Percentiles rank a stretch among this genome's conserved stretches.
Evolutionary conservation across 768 basidiomycete genomes (phyloP).

Genomic region (Boletales sp.): DNA sequence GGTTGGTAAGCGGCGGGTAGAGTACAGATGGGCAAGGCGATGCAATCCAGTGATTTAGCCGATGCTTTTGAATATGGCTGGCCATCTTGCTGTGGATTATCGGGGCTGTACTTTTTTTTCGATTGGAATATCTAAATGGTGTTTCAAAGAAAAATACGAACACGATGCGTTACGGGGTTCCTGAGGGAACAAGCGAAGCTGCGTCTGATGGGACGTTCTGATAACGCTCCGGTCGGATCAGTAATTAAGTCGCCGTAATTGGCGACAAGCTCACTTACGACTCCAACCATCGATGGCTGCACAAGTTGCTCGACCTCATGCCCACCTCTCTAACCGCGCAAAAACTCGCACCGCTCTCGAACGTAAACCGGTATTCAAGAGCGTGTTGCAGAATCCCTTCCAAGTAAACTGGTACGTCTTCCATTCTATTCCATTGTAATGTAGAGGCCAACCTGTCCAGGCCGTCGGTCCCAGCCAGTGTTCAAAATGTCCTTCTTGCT

Average conservation of each 20-base stretch:
- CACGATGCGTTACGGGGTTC: too few relatives aligned
- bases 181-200: too few relatives aligned
- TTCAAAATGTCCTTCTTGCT: slow-evolving; percentile 60
- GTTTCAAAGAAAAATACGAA: too few relatives aligned
- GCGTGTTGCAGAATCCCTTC: slow-evolving; percentile 71
- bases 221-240: too few relatives aligned
- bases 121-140: too few relatives aligned
- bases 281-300: slow-evolving; percentile 35
- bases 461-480: slow-evolving; percentile 58
- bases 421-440: slow-evolving; percentile 2
- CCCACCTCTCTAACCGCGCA: slow-evolving; percentile 61
- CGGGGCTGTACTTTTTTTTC: too few relatives aligned
- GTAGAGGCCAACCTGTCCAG: slow-evolving; percentile 31
- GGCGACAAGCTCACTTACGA: neutral
- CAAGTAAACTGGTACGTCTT: slow-evolving; percentile 57
- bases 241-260: too few relatives aligned
- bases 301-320: slow-evolving; percentile 49
- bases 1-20: neutral
- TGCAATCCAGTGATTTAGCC: neutral
- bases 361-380: slow-evolving; percentile 63
- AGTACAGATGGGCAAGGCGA: neutral
- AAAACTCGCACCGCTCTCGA: slow-evolving; percentile 44
- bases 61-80: slow-evolving; percentile 1
- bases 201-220: too few relatives aligned
- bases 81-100: too few relatives aligned